Evolutionary conservation across 345 rosid species (phyloP).

Genomic region (Raphanus sativus): DNA sequence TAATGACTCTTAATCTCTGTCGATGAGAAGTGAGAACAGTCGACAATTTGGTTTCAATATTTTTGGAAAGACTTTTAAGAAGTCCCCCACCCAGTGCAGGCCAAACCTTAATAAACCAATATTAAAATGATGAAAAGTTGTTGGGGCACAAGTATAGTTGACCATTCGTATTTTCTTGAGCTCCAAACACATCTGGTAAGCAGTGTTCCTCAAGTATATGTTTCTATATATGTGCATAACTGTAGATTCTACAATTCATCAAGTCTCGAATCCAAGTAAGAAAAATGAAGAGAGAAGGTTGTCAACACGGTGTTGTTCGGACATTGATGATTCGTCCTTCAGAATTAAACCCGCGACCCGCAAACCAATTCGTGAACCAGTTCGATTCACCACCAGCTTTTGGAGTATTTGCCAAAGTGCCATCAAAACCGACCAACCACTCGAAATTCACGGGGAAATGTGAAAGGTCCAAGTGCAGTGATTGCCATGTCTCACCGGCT

Average conservation of each 20-base stretch:
- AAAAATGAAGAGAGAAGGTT: constrained; percentile 34
- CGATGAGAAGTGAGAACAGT: neutral
- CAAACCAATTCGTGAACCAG: neutral
- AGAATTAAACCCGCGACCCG: neutral
- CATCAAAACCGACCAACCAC: constrained; percentile 9
- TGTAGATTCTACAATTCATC: neutral
- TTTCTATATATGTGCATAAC: constrained; percentile 2
- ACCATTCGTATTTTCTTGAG: constrained; percentile 15
- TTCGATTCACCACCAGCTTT: constrained; percentile 12
- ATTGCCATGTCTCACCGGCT: constrained; percentile 25
- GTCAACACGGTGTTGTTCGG: constrained; percentile 26
- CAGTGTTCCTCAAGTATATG: neutral
- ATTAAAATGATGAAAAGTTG: neutral
- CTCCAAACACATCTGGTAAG: constrained; percentile 13
- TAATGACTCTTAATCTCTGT: neutral
- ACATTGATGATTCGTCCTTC: constrained; percentile 14
- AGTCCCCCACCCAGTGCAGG: neutral
- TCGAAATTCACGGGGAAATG: constrained; percentile 15
- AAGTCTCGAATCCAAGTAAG: constrained; percentile 3
- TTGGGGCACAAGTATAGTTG: constrained; percentile 25
- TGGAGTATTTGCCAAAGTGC: constrained; percentile 16
- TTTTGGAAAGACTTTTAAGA: neutral
- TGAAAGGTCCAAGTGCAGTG: constrained; percentile 14
- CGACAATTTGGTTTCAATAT: neutral
- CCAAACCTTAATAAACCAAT: neutral